A percentile compares a stretch with the other conserved stretches of the same genome.
These are phyloP conservation scores for Periconia macrospinosa DNA, from an alignment of 2,329 filamentous ascomycete genomes.

Conservation along the genomic window DNA sequence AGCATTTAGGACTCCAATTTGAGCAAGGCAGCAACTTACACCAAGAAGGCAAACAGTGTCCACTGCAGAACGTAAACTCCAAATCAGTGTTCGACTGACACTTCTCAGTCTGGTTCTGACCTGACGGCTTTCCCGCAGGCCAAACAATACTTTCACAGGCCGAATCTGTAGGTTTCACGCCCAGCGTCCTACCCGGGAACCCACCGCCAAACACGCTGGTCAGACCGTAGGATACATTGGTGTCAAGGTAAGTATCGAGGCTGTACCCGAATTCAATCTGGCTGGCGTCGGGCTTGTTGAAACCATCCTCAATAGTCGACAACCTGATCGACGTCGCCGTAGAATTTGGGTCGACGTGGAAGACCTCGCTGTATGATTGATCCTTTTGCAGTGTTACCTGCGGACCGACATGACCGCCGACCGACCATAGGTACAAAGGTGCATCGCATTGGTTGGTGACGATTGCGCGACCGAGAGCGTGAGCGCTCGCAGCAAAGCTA, in stretches of 20 bases:
- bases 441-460: constrained; percentile 34
- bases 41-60: constrained; percentile 35
- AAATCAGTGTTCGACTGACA: constrained; percentile 25
- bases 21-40: constrained; percentile 16
- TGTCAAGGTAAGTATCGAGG: constrained; percentile 14
- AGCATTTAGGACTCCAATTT: neutral
- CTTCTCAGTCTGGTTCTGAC: constrained; percentile 23
- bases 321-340: constrained; percentile 30
- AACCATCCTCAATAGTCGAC: constrained; percentile 17
- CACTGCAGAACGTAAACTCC: constrained; percentile 30
- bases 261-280: constrained; percentile 34
- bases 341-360: constrained; percentile 20
- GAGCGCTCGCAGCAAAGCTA: constrained; percentile 7
- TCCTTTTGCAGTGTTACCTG: constrained; percentile 21
- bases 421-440: constrained; percentile 33
- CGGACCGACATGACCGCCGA: constrained; percentile 20
- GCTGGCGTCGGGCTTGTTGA: constrained; percentile 31
- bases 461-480: constrained; percentile 32
- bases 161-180: constrained; percentile 24
- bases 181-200: constrained; percentile 26
- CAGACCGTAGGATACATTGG: constrained; percentile 31
- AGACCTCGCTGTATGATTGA: constrained; percentile 28
- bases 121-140: constrained; percentile 23
- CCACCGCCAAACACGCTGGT: constrained; percentile 30
- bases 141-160: constrained; percentile 28